Evolutionary conservation across 2,329 filamentous ascomycete species (phyloP), one percentile per base, ranked within the genome.

Genomic region (Talaromyces sp.): DNA sequence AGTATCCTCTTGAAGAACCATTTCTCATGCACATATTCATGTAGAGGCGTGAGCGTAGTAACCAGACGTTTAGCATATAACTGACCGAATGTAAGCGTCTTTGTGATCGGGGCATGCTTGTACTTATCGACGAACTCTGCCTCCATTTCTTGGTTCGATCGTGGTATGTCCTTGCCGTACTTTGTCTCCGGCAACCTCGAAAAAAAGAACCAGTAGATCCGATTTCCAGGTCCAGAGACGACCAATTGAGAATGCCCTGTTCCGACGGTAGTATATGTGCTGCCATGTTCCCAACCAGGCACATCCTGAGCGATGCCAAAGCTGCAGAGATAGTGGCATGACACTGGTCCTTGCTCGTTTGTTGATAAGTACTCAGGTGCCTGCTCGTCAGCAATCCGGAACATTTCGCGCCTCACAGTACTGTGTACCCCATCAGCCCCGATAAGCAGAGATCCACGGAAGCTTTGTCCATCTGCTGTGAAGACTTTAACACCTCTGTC

Each of bases 351-450:
- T 16, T 56, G 52, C 33, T 56, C 33, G 33, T 56, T 13, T 37
- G n/a, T 10, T 56, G 52, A n/a, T 39, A 56, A 56, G 52, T 56
- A 56, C 33, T 39, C 31, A 14, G 52, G 33, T 14, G n/a, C 31
- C 52, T 56, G 33, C 52, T 56, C 70, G 33, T 22, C 37, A 19
- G 33, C 31, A 24, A 56, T 39, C 31, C 33, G 52, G 33, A 22
- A 71, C 72, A 80, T 76, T 24, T 75, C 71, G 1, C 65, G 59
- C 4, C 78, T 73, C 4, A 74, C 72, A 16, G 66, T 71, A 67
- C 77, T 79, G 67, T 79, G 75, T 1, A 77, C 75, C 35, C 79
- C 79, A 56, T 82, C 79, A 2, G 78, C 77, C 11, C 78, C 80
- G 10, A 80, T 70, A 11, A 78, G 68, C 16, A 82, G 64, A 62